Evolutionary conservation across 2,329 filamentous ascomycete genomes (phyloP).

Genomic region (Pseudofabraea citricarpa): DNA sequence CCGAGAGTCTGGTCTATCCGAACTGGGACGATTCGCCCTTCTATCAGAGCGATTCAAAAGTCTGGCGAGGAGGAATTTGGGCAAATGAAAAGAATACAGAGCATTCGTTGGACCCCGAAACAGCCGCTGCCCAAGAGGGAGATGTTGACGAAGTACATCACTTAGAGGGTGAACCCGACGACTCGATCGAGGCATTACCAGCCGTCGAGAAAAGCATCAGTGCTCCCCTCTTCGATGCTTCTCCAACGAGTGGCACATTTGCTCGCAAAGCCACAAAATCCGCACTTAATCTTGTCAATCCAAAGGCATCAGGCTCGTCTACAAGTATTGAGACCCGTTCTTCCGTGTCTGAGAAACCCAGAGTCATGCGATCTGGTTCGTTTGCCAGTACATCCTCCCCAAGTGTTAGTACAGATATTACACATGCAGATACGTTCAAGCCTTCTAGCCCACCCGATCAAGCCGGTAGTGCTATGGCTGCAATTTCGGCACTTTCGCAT

Average conservation of each 20-base stretch:
- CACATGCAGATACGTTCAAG: constrained; percentile 60
- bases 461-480: constrained; percentile 62
- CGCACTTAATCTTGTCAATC: constrained; percentile 16
- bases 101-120: constrained; percentile 31
- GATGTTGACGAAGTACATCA: constrained; percentile 38
- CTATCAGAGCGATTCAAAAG: constrained; percentile 71
- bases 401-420: constrained; percentile 60
- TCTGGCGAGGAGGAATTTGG: constrained; percentile 82
- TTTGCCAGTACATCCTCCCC: constrained; percentile 60
- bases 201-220: constrained; percentile 53
- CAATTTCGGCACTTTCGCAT: constrained; percentile 58
- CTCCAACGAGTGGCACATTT: constrained; percentile 40
- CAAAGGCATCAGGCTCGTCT: constrained; percentile 37
- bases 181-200: constrained; percentile 32
- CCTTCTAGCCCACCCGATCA: constrained; percentile 49
- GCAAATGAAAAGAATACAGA: constrained; percentile 47
- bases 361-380: constrained; percentile 54
- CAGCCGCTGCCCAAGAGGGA: constrained; percentile 37
- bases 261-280: constrained; percentile 38
- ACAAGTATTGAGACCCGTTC: constrained; percentile 44
- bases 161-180: constrained; percentile 29
- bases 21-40: constrained; percentile 98
- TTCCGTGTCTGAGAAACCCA: constrained; percentile 39
- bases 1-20: constrained; percentile 84
- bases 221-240: constrained; percentile 38